These are phyloP conservation scores for Echinochloa phyllopogon DNA, from an alignment of 176 grass and related monocot genomes.

Conservation along the genomic window DNA sequence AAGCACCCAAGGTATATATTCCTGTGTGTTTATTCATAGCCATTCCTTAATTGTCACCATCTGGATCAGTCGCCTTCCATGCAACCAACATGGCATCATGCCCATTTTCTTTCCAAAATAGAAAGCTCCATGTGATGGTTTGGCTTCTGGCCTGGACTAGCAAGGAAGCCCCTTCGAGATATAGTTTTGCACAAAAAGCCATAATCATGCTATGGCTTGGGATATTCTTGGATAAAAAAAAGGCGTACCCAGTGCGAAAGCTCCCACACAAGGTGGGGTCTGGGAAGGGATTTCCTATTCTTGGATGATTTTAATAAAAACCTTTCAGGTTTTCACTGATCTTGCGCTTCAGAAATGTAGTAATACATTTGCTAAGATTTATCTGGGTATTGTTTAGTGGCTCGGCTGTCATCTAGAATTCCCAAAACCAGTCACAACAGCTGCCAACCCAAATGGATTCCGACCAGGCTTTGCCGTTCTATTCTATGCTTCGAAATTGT, in stretches of 20 bases:
- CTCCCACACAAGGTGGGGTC: no score
- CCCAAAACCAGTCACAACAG: neutral
- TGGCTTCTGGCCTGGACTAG: neutral
- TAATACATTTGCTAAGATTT: neutral
- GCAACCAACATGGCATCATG: neutral
- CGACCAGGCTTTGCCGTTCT: neutral
- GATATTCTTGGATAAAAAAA: neutral
- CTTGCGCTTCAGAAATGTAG: neutral
- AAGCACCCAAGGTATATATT: slow-evolving; percentile 69
- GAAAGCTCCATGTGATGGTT: neutral
- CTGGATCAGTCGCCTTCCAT: neutral
- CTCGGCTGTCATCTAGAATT: neutral
- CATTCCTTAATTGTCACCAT: neutral
- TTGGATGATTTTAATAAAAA: neutral
- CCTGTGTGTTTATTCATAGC: neutral
- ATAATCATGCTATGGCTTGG: neutral
- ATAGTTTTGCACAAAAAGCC: neutral
- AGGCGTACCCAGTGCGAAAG: no score
- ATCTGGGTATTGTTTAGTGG: neutral
- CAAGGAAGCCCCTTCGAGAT: neutral
- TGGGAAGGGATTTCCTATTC: no score
- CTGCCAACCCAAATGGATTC: neutral
- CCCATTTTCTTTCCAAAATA: slow-evolving; percentile 3
- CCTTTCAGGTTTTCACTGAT: neutral
- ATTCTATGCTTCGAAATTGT: slow-evolving; percentile 6